Base-by-base conservation (phyloP, 2,329 filamentous ascomycete species). In the Ceratocystis destructans region DNA sequence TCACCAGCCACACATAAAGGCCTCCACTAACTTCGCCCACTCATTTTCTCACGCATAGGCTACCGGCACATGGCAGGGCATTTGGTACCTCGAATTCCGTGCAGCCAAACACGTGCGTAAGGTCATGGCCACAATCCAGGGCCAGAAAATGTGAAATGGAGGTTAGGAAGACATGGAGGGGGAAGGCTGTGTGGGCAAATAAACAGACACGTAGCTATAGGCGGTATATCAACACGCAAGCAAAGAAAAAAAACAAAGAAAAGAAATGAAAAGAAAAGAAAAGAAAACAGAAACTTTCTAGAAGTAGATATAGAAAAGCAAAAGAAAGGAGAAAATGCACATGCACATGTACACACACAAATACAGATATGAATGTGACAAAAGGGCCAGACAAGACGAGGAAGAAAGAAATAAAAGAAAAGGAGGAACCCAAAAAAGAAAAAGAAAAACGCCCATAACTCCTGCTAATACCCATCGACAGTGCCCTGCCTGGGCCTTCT, bases 41-140 rank as follows among this genome's bases (percentile, higher is more conserved):
- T 63, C 53, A 15, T 15, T 55, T 55, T 25, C 8, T 15, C 33
- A 3, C 6, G 33, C 37, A 57, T 64, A 83, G 80, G 81, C 81
- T 25, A 83, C 82, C 12, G 85, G 85, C 25, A 87, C 84, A 3
- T 93, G 89, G 89, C 89, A 94, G 72, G 85, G 94, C 0, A 93
- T 97, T 68, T 97, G 90, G 89, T 96, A 95, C 75, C 78, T 96
- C 70, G 94, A 97, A 76, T 97, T 97, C 74, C 82, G 93, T 66
- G 82, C 80, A 8, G 79, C 79, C 71, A 90, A 84, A 76, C 92
- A 96, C 76, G 80, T 84, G 69, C 83, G 94, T 72, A 88, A 85
- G 74, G 83, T 97, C 12, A 87, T 99, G 69, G 93, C 93, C 65
- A 97, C 94, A 1, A 95, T 97, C 69, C 92, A 97, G 76, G 94